These are phyloP conservation scores for Crithidia thermophila DNA, from an alignment of 208 protist species.

Conservation along the genomic window DNA sequence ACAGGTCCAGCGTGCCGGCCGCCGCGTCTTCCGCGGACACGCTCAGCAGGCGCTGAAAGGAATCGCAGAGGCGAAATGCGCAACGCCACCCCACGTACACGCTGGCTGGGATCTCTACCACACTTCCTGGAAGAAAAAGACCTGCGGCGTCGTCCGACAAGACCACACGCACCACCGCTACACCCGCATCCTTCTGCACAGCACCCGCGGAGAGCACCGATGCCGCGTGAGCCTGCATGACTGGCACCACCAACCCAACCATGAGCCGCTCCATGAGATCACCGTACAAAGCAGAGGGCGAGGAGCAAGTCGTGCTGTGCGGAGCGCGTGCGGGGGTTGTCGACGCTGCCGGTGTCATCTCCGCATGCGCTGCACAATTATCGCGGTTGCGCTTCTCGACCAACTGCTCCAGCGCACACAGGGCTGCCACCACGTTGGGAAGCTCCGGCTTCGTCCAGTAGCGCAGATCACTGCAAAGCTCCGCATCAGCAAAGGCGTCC, in stretches of 20 bases:
- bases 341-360: too few relatives aligned
- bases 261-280: slow-evolving; percentile 15
- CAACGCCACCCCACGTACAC: slow-evolving; percentile 29
- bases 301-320: too few relatives aligned
- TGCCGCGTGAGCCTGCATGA: neutral
- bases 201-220: too few relatives aligned
- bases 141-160: neutral
- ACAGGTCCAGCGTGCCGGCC: slow-evolving; percentile 22
- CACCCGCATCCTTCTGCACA: too few relatives aligned
- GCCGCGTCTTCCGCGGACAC: slow-evolving; percentile 5
- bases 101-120: slow-evolving; percentile 7
- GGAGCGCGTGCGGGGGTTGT: too few relatives aligned
- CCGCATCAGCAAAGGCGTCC: neutral
- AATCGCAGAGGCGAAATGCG: slow-evolving; percentile 8
- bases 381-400: slow-evolving; percentile 11
- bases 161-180: neutral
- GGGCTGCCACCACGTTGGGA: neutral
- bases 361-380: too few relatives aligned
- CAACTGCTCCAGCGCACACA: slow-evolving; percentile 13
- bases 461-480: neutral
- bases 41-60: neutral
- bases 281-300: neutral
- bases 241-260: neutral
- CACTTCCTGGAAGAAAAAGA: neutral
- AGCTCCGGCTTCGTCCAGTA: slow-evolving; percentile 26